Evolutionary conservation across 306 rosid genomes (phyloP), one percentile per base, ranked within the genome.

Genomic region (Dalbergia cochinchinensis): DNA sequence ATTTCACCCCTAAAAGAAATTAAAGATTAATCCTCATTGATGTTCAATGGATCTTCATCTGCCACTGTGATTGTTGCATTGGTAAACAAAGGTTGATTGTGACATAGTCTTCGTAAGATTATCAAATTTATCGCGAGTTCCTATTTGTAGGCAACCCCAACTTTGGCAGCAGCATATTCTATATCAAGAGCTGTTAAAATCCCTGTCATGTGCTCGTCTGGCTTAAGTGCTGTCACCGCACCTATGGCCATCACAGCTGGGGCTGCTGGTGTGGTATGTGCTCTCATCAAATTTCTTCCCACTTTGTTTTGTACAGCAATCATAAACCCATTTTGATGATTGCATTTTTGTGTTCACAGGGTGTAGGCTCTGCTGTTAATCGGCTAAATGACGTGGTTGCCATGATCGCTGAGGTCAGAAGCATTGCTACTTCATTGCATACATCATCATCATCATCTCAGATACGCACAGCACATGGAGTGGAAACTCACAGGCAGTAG

Each of bases 181-280:
- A 90, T 91, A 82, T 92, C 97, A 1, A 78, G 94, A 75, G 97
- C 99, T 42, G 97, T 94, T 37, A 91, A 89, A 82, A 89, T 94
- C 78, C 97, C 95, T 13, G 92, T 94, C 72, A 88, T 94, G 94
- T 92, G 99, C 48, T 88, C 97, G 4, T 94, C 97, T 0, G 99
- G 97, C 76, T 73, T 92, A 62, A 94, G 97, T 55, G 82, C 97
- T 55, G 97, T 92, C 37, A 92, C 97, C 2, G 93, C 92, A 15
- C 97, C 99, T 58, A 88, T 94, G 99, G 99, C 97, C 80, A 88
- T 94, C 83, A 75, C 95, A 33, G 97, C 95, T 8, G 99, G 99
- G 65, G 97, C 99, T 39, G 83, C 99, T 7, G 99, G 99, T 22
- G 99, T 94, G 91, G 97, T 94, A 89, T 20, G 94, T 8, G 50